Evolutionary conservation across 805 yeast species (phyloP).

Genomic region (Sungouiozyma ichnusensis): DNA sequence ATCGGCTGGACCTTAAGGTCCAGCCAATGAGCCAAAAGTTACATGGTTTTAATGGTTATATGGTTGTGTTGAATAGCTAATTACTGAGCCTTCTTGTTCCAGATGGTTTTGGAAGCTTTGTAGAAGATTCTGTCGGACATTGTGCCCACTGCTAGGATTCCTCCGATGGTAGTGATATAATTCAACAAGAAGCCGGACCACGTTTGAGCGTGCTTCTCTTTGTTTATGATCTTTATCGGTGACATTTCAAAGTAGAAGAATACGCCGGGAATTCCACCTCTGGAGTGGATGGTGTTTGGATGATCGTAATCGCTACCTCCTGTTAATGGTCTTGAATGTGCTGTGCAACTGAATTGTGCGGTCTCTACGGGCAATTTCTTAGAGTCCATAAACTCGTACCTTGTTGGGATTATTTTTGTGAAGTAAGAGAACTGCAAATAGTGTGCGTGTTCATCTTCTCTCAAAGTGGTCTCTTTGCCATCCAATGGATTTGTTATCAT

Average conservation of each 20-base stretch:
- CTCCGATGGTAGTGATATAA: conserved; percentile 83
- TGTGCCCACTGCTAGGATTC: conserved; percentile 87
- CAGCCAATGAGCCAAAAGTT: no score
- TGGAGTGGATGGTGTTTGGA: conserved; percentile 67
- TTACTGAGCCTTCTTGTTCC: conserved; percentile 20
- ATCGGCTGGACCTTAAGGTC: no score
- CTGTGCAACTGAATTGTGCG: conserved; percentile 81
- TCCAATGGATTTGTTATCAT: conserved; percentile 55
- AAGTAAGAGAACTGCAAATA: conserved; percentile 63
- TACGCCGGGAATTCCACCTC: conserved; percentile 88
- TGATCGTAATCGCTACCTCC: conserved; percentile 93
- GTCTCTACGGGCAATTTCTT: conserved; percentile 43
- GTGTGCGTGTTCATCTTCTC: conserved; percentile 34
- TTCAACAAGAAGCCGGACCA: conserved; percentile 79
- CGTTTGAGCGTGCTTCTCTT: conserved; percentile 54
- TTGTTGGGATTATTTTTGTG: conserved; percentile 81
- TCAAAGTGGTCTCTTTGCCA: conserved; percentile 30
- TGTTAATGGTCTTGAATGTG: conserved; percentile 70
- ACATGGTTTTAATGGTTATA: no score
- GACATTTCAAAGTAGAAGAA: conserved; percentile 84
- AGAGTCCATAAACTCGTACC: conserved; percentile 56
- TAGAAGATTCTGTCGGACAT: conserved; percentile 78
- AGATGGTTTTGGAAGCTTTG: conserved; percentile 72
- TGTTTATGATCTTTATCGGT: conserved; percentile 82
- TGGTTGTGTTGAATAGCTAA: no score